Evolutionary conservation across 2,329 filamentous ascomycete species (phyloP), one percentile per base, ranked within the genome.

Genomic region (Monosporascus sp.): DNA sequence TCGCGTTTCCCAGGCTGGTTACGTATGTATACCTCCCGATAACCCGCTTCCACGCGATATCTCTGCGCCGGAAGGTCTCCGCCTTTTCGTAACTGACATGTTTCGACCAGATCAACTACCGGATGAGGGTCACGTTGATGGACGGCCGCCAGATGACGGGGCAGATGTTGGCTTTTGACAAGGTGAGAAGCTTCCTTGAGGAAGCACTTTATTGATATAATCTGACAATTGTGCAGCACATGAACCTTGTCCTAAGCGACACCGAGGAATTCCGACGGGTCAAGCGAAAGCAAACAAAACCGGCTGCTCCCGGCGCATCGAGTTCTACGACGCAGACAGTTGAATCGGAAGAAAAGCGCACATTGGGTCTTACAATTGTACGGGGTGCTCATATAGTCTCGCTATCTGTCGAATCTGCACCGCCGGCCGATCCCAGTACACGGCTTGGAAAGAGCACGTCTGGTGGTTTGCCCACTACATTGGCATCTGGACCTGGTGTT

Each of bases 161-260:
- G 58, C 91, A 97, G 74, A 96, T 99, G 90, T 84, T 99, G 63
- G 94, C 94, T 51, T 99, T 97, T 68, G 94, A 99, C 74, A 97
- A 97, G 84, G 91, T 93, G 74, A 54, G 64, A 55, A 8, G 17
- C 37, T 37, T 40, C 8, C 9, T 50, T 50, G 8, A 17, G 14
- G 20, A 18, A 7, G 41, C 11, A 20, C 31, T 6, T 53, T 46
- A 52, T 14, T 8, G 24, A 24, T 37, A 38, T 37, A 38, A 37
- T 56, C 57, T 54, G 51, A 58, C 31, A 18, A 5, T 37, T 3
- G 22, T 51, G 49, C 61, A 96, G 91, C 94, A 99, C 75, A 99
- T 99, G 94, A 99, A 99, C 73, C 84, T 99, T 61, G 94, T 99
- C 58, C 88, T 99, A 58, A 94, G 93, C 74, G 94, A 99, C 69